Base-by-base conservation (phyloP, 2,329 filamentous ascomycete genomes). In the Cordyceps javanica region DNA sequence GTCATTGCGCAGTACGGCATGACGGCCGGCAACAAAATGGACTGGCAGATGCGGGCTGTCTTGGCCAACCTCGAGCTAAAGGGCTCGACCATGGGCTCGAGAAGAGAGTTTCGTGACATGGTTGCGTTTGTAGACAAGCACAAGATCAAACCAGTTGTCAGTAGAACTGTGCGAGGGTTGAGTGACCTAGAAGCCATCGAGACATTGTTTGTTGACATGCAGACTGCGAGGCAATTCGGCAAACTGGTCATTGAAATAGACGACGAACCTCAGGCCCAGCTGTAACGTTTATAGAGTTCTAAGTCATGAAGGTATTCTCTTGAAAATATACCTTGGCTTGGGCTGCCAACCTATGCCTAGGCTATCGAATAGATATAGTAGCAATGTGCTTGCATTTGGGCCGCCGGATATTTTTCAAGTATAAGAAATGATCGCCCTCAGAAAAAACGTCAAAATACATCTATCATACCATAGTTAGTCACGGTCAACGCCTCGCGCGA, bases 31-130 rank as follows among this genome's bases (percentile, higher is more conserved):
- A 92, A 93, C 1, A 90, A 88, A 73, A 93, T 96, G 87, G 85
- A 90, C 54, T 97, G 90, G 81, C 67, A 83, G 11, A 96, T 97
- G 89, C 73, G 78, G 59, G 91, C 91, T 0, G 88, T 94, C 11
- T 72, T 97, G 60, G 89, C 87, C 71, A 96, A 97, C 67, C 82
- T 97, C 55, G 93, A 97, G 65, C 80, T 97, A 28, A 82, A 82
- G 52, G 93, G 93, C 21, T 86, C 83, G 10, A 97, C 92, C 0
- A 96, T 97, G 92, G 93, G 93, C 1, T 96, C 90, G 26, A 81
- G 89, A 46, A 86, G 83, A 67, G 94, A 97, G 73, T 97, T 97
- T 68, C 78, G 77, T n/a, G 90, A 94, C 21, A 96, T 97, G 91
- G 80, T 97, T 5, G 78, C 81, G 2, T 96, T 96, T 73, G 88